A percentile compares a stretch with the other conserved stretches of the same genome.
phyloP scores from a whole-genome alignment of 176 grass and related monocot genomes.

The Aegilops bicornis region DNA sequence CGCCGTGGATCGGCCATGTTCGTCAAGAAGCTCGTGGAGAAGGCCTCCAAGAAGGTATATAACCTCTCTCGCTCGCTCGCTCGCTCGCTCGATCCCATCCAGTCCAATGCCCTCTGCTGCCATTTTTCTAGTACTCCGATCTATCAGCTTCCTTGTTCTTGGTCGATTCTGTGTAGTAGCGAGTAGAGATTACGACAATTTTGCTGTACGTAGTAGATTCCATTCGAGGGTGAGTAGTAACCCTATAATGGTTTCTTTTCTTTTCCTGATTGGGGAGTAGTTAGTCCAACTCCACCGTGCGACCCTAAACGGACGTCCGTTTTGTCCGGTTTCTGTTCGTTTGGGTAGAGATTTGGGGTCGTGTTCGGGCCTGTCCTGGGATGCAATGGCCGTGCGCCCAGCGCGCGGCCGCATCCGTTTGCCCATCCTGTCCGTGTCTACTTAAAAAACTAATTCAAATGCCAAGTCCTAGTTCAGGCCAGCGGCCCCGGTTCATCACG shows the following conservation, averaged over 20 bases:
- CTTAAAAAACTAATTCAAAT: too few relatives aligned
- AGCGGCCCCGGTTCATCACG: too few relatives aligned
- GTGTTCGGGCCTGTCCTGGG: too few relatives aligned
- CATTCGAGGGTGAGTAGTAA: neutral
- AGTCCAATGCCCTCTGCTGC: neutral
- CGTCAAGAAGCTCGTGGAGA: conserved; percentile 79
- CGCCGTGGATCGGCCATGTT: conserved; percentile 54
- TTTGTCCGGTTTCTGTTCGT: too few relatives aligned
- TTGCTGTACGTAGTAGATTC: neutral
- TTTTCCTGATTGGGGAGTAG: neutral
- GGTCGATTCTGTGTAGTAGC: neutral
- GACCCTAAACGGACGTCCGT: too few relatives aligned
- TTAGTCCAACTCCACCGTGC: too few relatives aligned
- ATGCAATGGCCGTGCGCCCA: too few relatives aligned
- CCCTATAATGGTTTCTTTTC: neutral
- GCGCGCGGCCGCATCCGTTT: too few relatives aligned
- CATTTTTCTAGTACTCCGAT: neutral
- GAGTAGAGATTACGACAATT: neutral
- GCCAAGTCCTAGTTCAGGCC: too few relatives aligned
- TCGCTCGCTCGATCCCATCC: neutral
- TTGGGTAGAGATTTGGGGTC: too few relatives aligned
- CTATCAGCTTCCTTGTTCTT: neutral
- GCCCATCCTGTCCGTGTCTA: too few relatives aligned
- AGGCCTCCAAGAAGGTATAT: conserved; percentile 76
- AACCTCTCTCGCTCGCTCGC: neutral